These are phyloP conservation scores for Mycena crocata DNA, from an alignment of 768 basidiomycete species.

Conservation along the genomic window DNA sequence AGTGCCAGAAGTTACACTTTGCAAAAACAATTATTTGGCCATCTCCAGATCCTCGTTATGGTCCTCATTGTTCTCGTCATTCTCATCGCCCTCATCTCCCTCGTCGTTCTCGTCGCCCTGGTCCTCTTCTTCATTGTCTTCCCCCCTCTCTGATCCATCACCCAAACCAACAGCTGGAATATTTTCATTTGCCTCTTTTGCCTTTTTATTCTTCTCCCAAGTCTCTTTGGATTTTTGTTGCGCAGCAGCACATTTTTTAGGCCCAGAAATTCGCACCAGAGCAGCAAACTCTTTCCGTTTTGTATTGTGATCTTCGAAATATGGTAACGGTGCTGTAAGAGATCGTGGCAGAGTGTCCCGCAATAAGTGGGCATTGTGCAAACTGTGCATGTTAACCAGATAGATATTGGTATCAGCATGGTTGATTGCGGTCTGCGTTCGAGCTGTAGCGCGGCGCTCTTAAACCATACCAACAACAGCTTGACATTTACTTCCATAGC, in stretches of 20 bases:
- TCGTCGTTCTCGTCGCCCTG: too few relatives aligned
- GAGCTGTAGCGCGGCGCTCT: not conserved
- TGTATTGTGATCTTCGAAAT: not conserved
- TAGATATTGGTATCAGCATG: not conserved
- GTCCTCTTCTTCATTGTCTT: too few relatives aligned
- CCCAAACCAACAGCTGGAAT: too few relatives aligned
- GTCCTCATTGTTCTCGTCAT: too few relatives aligned
- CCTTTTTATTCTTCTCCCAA: slow-evolving; percentile 3
- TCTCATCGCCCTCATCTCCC: too few relatives aligned
- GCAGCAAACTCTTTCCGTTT: slow-evolving; percentile 2
- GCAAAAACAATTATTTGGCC: too few relatives aligned
- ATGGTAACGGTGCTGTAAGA: not conserved
- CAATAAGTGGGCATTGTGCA: not conserved
- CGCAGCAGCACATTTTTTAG: not conserved
- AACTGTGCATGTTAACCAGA: not conserved
- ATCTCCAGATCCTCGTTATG: too few relatives aligned
- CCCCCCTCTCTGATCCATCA: too few relatives aligned
- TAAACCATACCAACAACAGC: not conserved
- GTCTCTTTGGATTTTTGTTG: not conserved
- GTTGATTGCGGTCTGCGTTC: not conserved
- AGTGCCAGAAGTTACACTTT: too few relatives aligned
- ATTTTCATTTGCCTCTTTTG: too few relatives aligned
- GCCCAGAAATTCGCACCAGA: not conserved
- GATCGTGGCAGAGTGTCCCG: not conserved
- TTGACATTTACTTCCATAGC: not conserved